phyloP scores from a whole-genome alignment of 495 filamentous ascomycete genomes.

The Aspergillus cavernicola region DNA sequence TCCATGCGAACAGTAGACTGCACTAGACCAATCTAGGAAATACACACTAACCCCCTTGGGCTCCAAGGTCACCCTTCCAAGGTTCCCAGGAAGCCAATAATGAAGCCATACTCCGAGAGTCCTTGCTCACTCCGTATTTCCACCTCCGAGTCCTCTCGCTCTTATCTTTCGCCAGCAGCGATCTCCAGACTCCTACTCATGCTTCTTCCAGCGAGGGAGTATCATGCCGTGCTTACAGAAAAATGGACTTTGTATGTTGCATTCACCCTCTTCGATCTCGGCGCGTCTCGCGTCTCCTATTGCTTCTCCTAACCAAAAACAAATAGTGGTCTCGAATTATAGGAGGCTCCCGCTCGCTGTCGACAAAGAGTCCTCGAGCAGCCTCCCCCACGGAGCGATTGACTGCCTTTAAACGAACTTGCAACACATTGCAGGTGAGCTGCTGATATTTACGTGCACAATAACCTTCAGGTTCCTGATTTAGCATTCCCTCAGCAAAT shows the following conservation, averaged over 20 bases:
- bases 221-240: conserved; percentile 34
- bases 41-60: not conserved
- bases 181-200: conserved; percentile 18
- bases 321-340: conserved; percentile 83
- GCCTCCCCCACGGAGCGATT: conserved; percentile 82
- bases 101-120: too few relatives aligned
- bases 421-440: conserved; percentile 75
- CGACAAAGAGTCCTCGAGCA: conserved; percentile 56
- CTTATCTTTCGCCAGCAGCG: conserved; percentile 7
- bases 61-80: not conserved
- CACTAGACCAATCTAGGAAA: not conserved
- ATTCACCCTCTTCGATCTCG: not conserved
- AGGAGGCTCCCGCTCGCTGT: conserved; percentile 69
- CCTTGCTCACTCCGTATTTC: conserved; percentile 4
- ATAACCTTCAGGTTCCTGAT: conserved; percentile 1
- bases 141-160: conserved; percentile 6
- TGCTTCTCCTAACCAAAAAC: conserved; percentile 17
- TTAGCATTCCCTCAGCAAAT: conserved; percentile 54
- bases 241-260: conserved; percentile 41
- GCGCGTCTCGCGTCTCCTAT: not conserved
- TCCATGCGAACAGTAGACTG: not conserved
- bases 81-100: too few relatives aligned
- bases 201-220: conserved; percentile 14
- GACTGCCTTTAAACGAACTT: conserved; percentile 83
- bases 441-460: not conserved